Percentiles rank a stretch among this genome's conserved stretches.
These are phyloP conservation scores for Marasmius tenuissimus DNA, from an alignment of 1,284 basidiomycete species.

Conservation along the genomic window DNA sequence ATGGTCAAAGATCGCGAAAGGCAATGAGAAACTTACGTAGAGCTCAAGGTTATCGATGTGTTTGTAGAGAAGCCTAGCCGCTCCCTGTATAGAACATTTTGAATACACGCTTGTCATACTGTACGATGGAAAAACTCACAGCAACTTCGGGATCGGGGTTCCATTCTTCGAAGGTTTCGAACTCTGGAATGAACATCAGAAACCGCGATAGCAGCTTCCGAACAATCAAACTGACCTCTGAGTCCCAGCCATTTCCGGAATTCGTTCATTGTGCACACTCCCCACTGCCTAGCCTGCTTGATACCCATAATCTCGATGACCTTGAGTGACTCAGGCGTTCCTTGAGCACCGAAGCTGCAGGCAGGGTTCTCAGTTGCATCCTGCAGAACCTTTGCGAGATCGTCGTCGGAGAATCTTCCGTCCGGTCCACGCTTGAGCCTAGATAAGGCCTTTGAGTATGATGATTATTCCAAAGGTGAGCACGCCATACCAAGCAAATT, in stretches of 20 bases:
- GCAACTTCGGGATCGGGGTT: conserved; percentile 50
- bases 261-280: conserved; percentile 52
- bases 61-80: conserved; percentile 50
- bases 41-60: conserved; percentile 56
- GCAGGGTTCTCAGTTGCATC: conserved; percentile 45
- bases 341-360: conserved; percentile 43
- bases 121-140: conserved; percentile 14
- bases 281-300: conserved; percentile 37
- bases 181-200: conserved; percentile 25
- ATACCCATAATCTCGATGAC: conserved; percentile 48
- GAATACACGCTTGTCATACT: neutral
- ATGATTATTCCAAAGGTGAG: neutral
- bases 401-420: conserved; percentile 41
- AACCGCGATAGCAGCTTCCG: neutral
- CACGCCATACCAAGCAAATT: conserved; percentile 32
- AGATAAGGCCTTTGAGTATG: conserved; percentile 3
- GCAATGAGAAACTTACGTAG: conserved; percentile 33
- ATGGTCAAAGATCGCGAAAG: neutral
- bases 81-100: conserved; percentile 20
- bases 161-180: conserved; percentile 56
- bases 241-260: conserved; percentile 50
- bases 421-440: conserved; percentile 29
- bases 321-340: conserved; percentile 38
- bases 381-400: conserved; percentile 40
- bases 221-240: conserved; percentile 31